These are phyloP conservation scores for Backusella psychrophila DNA, from an alignment of 192 early-diverging fungal genomes.

Conservation along the genomic window DNA sequence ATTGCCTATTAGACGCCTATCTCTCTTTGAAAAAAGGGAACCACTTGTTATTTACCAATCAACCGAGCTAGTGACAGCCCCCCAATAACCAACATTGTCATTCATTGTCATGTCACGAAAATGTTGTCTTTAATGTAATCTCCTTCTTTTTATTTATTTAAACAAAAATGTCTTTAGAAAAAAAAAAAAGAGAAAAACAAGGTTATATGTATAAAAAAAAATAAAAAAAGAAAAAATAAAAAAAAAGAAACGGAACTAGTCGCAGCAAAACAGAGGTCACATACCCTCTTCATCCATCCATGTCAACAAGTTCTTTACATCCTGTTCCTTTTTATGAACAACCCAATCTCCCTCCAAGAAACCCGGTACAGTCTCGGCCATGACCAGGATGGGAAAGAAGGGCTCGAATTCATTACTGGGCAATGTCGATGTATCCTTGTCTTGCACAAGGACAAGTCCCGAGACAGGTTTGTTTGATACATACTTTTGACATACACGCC, in stretches of 20 bases:
- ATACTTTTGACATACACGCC: conserved; percentile 18
- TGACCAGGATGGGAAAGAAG: conserved; percentile 12
- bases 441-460: conserved; percentile 10
- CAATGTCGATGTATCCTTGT: neutral
- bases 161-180: neutral
- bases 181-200: conserved; percentile 6
- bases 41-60: conserved; percentile 23
- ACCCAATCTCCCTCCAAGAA: conserved; percentile 18
- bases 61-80: conserved; percentile 30
- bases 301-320: neutral
- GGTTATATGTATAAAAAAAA: neutral
- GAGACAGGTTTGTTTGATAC: conserved; percentile 25
- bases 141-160: neutral
- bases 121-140: no score
- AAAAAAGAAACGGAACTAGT: neutral
- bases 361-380: neutral
- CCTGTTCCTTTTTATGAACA: neutral
- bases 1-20: neutral
- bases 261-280: conserved; percentile 12
- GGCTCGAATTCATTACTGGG: conserved; percentile 21
- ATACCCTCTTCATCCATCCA: conserved; percentile 28
- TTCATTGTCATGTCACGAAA: neutral
- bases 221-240: neutral
- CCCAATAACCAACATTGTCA: conserved; percentile 26
- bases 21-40: neutral